Evolutionary conservation across 768 basidiomycete genomes (phyloP).

Genomic region (Naganishia onofrii): DNA sequence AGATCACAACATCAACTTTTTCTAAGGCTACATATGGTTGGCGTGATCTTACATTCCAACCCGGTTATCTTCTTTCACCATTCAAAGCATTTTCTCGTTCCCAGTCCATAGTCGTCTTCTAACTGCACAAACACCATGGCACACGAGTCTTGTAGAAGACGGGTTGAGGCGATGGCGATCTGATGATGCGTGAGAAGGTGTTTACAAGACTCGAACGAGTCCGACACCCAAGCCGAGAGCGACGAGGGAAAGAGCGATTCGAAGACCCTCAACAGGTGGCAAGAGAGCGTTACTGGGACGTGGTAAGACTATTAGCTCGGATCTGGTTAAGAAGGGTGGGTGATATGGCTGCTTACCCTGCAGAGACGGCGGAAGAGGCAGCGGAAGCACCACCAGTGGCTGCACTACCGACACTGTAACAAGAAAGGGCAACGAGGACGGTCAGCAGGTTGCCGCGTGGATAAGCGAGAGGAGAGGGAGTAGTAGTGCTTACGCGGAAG

Average conservation of each 20-base stretch:
- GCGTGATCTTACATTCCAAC: neutral
- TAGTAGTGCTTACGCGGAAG: neutral
- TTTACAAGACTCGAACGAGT: slow-evolving; percentile 17
- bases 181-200: neutral
- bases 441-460: neutral
- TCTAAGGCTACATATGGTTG: neutral
- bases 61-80: neutral
- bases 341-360: neutral
- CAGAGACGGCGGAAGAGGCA: slow-evolving; percentile 9
- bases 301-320: neutral
- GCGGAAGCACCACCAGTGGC: slow-evolving; percentile 5
- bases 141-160: no score
- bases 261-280: neutral
- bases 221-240: slow-evolving; percentile 13
- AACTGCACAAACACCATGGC: no score
- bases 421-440: neutral
- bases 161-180: no score
- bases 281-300: slow-evolving; percentile 1
- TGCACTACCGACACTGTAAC: slow-evolving; percentile 11
- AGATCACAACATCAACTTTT: neutral
- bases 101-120: no score
- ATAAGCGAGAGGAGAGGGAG: neutral
- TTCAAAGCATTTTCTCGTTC: neutral
- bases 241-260: slow-evolving; percentile 13
- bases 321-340: neutral